A percentile compares a stretch with the other conserved stretches of the same genome.
Conservation (phyloP, 140 eudicot species). For the Oenanthe javanica region DNA sequence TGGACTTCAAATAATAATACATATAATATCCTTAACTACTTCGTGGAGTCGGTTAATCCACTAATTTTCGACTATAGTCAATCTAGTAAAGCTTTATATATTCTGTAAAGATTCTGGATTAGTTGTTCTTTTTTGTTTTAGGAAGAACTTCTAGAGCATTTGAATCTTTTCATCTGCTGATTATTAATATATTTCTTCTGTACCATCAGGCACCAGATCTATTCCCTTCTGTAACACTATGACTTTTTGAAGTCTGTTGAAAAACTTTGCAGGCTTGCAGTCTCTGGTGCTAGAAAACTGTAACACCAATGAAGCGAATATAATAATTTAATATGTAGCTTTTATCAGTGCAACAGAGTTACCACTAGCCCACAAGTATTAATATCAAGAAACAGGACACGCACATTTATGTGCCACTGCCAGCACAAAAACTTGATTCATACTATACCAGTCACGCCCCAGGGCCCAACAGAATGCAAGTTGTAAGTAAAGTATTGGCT, state of each 20-base stretch:
- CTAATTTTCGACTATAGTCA: background rate
- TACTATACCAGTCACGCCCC: too few relatives aligned
- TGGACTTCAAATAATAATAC: too few relatives aligned
- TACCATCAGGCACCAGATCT: background rate
- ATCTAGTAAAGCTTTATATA: background rate
- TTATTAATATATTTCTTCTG: background rate
- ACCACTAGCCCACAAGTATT: background rate
- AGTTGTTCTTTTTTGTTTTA: background rate
- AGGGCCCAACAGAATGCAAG: background rate
- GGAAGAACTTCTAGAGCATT: conserved; percentile 2
- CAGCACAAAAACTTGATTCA: too few relatives aligned
- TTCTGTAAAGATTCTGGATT: background rate
- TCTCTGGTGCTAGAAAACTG: background rate
- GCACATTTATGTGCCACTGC: too few relatives aligned
- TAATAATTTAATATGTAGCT: background rate
- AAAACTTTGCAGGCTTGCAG: background rate
- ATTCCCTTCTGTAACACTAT: background rate
- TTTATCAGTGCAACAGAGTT: background rate
- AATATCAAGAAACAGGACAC: background rate
- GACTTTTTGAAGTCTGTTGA: background rate
- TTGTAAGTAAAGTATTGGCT: background rate
- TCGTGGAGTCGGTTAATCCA: background rate
- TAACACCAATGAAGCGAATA: background rate
- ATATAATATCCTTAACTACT: background rate
- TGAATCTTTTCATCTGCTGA: background rate